phyloP scores from a whole-genome alignment of 2,329 filamentous ascomycete genomes.

The Cladosporium sp. region DNA sequence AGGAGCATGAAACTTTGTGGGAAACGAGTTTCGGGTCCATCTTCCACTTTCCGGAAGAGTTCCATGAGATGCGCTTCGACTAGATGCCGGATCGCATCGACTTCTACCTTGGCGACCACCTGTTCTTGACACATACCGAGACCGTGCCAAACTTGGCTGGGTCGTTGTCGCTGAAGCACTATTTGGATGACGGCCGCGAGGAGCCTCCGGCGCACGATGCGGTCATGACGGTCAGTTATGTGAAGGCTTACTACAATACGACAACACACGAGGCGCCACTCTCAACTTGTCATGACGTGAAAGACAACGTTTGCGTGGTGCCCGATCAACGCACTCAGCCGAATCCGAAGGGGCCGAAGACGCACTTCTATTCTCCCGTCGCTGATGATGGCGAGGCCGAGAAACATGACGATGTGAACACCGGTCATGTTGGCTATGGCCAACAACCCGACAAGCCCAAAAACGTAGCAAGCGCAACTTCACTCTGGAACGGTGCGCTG shows the following conservation, averaged over 20 bases:
- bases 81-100: constrained; percentile 63
- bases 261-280: background rate
- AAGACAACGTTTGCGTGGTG: constrained; percentile 23
- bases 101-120: constrained; percentile 68
- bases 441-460: constrained; percentile 17
- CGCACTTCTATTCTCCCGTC: constrained; percentile 23
- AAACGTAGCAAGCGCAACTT: background rate
- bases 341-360: constrained; percentile 24
- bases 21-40: background rate
- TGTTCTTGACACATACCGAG: constrained; percentile 57
- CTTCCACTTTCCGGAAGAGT: constrained; percentile 59
- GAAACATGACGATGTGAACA: background rate
- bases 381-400: background rate
- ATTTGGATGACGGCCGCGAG: constrained; percentile 71
- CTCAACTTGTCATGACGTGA: background rate
- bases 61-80: constrained; percentile 81
- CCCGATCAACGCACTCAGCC: constrained; percentile 27
- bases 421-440: constrained; percentile 6
- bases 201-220: constrained; percentile 68
- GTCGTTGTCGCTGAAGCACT: constrained; percentile 70
- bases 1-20: background rate
- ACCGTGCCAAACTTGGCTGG: constrained; percentile 59
- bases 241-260: constrained; percentile 81
- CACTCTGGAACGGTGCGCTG: background rate
- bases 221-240: constrained; percentile 65